phyloP scores from a whole-genome alignment of 2,329 filamentous ascomycete genomes.

The Diaporthe ilicicola region DNA sequence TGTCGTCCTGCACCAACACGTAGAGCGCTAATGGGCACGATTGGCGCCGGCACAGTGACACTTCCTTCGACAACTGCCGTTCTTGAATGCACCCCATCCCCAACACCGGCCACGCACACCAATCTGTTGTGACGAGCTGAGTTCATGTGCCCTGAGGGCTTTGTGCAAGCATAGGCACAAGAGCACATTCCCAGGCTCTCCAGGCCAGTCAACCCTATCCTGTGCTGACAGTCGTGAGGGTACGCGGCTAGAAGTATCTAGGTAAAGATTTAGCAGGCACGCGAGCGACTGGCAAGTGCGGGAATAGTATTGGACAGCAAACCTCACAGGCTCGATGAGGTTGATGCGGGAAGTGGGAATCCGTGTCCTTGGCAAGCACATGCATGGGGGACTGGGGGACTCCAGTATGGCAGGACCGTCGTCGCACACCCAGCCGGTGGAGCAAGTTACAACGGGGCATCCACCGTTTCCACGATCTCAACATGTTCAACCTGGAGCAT shows the following conservation, averaged over 20 bases:
- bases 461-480: no score
- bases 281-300: neutral
- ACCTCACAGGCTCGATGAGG: no score
- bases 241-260: neutral
- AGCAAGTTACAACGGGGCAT: no score
- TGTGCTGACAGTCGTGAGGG: neutral
- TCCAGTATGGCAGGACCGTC: no score
- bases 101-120: no score
- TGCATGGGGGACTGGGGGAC: no score
- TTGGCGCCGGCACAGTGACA: neutral
- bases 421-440: no score
- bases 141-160: neutral
- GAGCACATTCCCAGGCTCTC: neutral
- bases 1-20: neutral
- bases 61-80: neutral
- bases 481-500: no score
- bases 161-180: neutral
- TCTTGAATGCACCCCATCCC: neutral
- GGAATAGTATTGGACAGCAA: no score
- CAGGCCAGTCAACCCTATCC: no score
- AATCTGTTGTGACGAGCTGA: neutral
- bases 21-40: neutral
- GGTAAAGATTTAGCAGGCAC: neutral
- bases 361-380: no score
- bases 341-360: no score